Percentiles rank a stretch among this genome's conserved stretches.
These are phyloP conservation scores for Malus hybrid DNA, from an alignment of 331 rosid species.

Conservation along the genomic window DNA sequence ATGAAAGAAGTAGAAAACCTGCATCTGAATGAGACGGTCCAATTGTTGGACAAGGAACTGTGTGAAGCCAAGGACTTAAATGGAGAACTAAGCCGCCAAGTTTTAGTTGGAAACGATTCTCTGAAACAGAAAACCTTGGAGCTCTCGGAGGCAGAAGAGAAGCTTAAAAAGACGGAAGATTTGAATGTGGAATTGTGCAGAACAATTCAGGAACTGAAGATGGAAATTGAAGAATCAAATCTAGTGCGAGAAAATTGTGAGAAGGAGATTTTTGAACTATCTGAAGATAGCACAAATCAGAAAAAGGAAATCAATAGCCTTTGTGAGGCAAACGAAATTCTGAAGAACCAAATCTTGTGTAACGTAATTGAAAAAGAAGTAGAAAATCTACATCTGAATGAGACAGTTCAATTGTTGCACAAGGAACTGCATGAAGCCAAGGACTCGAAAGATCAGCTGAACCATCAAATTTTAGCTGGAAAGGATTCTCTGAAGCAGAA, in stretches of 20 bases:
- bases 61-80: conserved; percentile 38
- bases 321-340: conserved; percentile 35
- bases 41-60: conserved; percentile 46
- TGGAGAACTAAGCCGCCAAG: conserved; percentile 43
- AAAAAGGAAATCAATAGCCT: conserved; percentile 47
- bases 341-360: conserved; percentile 30
- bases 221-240: conserved; percentile 46
- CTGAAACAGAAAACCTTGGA: conserved; percentile 42
- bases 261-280: conserved; percentile 49
- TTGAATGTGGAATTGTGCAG: conserved; percentile 39
- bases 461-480: conserved; percentile 40
- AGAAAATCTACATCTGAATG: conserved; percentile 25
- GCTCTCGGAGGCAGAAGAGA: conserved; percentile 51
- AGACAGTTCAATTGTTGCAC: conserved; percentile 41
- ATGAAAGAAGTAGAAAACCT: conserved; percentile 47
- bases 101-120: conserved; percentile 38
- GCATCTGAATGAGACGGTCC: conserved; percentile 38
- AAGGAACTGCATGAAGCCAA: conserved; percentile 48
- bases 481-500: conserved; percentile 41
- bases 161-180: conserved; percentile 31
- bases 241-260: conserved; percentile 27
- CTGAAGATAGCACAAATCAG: conserved; percentile 37
- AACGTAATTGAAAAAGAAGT: conserved; percentile 41
- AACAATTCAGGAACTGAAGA: conserved; percentile 51
- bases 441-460: conserved; percentile 38